A percentile compares a stretch with the other conserved stretches of the same genome.
Conservation (phyloP, 164 flowering plant species). For the Cinnamomum chago region DNA sequence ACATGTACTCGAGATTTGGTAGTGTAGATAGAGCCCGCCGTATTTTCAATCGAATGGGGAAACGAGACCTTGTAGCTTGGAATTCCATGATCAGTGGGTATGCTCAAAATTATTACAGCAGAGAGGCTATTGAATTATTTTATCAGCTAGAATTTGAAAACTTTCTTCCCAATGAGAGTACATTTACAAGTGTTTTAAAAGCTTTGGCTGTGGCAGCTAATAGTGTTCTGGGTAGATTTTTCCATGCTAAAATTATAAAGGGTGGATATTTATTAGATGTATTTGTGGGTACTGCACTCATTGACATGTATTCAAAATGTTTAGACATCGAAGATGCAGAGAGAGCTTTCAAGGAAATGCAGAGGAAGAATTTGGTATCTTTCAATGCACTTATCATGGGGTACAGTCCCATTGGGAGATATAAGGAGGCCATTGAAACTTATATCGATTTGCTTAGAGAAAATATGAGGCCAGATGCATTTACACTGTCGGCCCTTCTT, state of each 20-base stretch:
- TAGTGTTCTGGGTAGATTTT: neutral
- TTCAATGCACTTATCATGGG: slow-evolving; percentile 11
- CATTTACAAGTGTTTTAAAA: slow-evolving; percentile 10
- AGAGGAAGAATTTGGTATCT: slow-evolving; percentile 10
- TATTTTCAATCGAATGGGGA: slow-evolving; percentile 6
- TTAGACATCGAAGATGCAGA: slow-evolving; percentile 4
- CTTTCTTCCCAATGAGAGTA: slow-evolving; percentile 7
- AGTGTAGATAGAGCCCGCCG: slow-evolving; percentile 1
- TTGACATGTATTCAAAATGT: slow-evolving; percentile 10
- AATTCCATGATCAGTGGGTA: slow-evolving; percentile 15
- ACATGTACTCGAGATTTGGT: slow-evolving; percentile 12
- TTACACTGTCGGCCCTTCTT: slow-evolving; percentile 8
- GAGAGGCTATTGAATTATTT: slow-evolving; percentile 7
- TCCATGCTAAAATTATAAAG: slow-evolving; percentile 8
- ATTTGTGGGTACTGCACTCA: slow-evolving; percentile 13
- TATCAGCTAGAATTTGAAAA: slow-evolving; percentile 1
- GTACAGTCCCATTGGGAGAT: neutral
- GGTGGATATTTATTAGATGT: slow-evolving; percentile 7
- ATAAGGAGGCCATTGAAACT: slow-evolving; percentile 3
- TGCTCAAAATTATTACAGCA: slow-evolving; percentile 2
- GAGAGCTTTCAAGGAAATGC: slow-evolving; percentile 4
- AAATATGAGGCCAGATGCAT: slow-evolving; percentile 8
- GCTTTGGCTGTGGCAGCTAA: slow-evolving; percentile 7
- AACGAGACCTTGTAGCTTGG: slow-evolving; percentile 11
- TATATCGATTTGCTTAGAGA: slow-evolving; percentile 2